Evolutionary conservation across 768 basidiomycete genomes (phyloP), one percentile per base, ranked within the genome.

Genomic region (Phlebiopsis flavidoalba): DNA sequence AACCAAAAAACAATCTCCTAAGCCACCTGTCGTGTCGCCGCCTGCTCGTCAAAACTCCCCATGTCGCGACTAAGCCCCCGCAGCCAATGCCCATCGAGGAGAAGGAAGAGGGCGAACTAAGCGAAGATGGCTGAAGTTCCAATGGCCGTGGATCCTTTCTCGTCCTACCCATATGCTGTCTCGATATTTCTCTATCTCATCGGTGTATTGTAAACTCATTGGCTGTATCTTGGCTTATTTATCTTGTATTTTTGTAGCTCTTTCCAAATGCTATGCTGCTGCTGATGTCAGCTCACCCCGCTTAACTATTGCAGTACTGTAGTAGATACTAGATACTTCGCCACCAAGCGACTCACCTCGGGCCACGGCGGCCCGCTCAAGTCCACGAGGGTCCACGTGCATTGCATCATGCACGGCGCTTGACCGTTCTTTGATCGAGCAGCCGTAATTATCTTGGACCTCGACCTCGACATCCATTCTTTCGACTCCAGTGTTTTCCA

Each of bases 81-180:
- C 47, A 55, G 48, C 36, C 47, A 19, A 3, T 46, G 4, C 55
- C 19, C 40, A 60, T 58, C 5, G 63, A 64, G n/a, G 63, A 64
- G 49, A 64, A 64, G 24, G 63, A 64, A 36, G 63, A 64, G 53
- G 63, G 63, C n/a, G 63, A 64, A 48, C 60, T 64, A 12, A 64
- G 63, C 43, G 63, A 64, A 31, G 60, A 58, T 36, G 40, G 54
- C 14, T 55, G 46, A 49, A 49, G 24, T 55, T 62, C 43, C 33
- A 31, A n/a, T n/a, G 10, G 5, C 24, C n/a, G 22, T 48, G 47
- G 15, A 48, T 48, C 31, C 45, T 35, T 17, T 45, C 15, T 21
- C 15, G 8, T 11, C 22, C 17, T 45, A 5, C 37, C 35, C 47
- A 12, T 17, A 2, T 31, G 26, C 26, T 31, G 26, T 21, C 57